Percentiles rank a stretch among this genome's conserved stretches.
phyloP scores from a whole-genome alignment of 768 basidiomycete genomes.

The Psilocybe sp. region DNA sequence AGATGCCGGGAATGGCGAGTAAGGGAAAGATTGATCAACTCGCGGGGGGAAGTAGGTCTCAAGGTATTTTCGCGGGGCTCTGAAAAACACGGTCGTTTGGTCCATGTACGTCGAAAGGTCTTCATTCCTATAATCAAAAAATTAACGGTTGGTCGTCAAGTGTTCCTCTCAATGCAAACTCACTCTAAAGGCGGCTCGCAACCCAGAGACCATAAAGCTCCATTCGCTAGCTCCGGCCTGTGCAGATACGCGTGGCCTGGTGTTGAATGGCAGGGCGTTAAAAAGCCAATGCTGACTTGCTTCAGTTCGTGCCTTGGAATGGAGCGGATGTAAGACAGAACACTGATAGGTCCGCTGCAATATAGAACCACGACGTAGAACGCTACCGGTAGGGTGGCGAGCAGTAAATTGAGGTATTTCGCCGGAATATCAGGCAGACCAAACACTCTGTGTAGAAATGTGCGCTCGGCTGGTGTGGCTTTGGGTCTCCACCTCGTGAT shows the following conservation, averaged over 20 bases:
- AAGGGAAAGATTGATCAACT: slow-evolving; percentile 65
- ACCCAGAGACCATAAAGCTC: slow-evolving; percentile 77
- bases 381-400: slow-evolving; percentile 58
- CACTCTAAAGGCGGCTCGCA: slow-evolving; percentile 93
- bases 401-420: slow-evolving; percentile 38
- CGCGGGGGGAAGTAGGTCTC: slow-evolving; percentile 57
- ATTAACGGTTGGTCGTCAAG: slow-evolving; percentile 7
- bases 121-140: slow-evolving; percentile 37
- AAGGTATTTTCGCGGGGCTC: slow-evolving; percentile 67
- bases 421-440: slow-evolving; percentile 31
- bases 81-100: slow-evolving; percentile 82
- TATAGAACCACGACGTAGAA: slow-evolving; percentile 75
- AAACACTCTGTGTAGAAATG: slow-evolving; percentile 6
- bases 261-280: slow-evolving; percentile 97
- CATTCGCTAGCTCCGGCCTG: slow-evolving; percentile 54
- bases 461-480: background rate
- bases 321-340: slow-evolving; percentile 64
- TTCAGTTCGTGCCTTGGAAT: slow-evolving; percentile 47
- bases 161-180: slow-evolving; percentile 23
- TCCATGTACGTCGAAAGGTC: slow-evolving; percentile 61
- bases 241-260: slow-evolving; percentile 92
- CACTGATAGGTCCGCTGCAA: slow-evolving; percentile 73
- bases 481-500: background rate
- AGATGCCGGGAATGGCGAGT: slow-evolving; percentile 48
- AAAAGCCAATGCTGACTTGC: slow-evolving; percentile 58